Evolutionary conservation across 2,329 filamentous ascomycete species (phyloP), one percentile per base, ranked within the genome.

Genomic region (Pyricularia sp.): DNA sequence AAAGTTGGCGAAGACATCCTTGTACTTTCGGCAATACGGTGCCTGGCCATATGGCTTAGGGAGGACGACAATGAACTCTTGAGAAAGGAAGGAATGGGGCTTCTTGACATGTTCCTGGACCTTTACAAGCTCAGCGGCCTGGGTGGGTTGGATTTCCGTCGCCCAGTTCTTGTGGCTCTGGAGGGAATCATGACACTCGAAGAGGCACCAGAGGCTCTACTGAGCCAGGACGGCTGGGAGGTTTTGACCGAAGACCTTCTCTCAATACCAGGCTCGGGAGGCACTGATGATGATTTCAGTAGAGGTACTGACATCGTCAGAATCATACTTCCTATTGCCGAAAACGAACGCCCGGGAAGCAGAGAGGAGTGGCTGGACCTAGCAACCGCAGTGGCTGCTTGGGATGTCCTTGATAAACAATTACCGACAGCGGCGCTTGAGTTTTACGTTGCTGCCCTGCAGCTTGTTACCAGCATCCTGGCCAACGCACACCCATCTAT

Each of bases 51-150:
- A 23, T 92, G 90, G 90, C 78, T 91, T n/a, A 81, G 86, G 9
- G 89, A 92, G 71, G 89, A 92, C 69, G 88, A 91, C 59, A 87
- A 87, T 59, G 84, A 87, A 17, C 77, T 79, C 9, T 74, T 91
- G 58, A 79, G 87, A 12, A 83, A 80, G 66, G 85, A 89, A 73
- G 84, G 83, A 12, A 81, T 83, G 0, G 88, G 87, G 0, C 76
- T 91, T 66, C 83, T 82, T 70, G 89, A 91, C 72, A 84, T 91
- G 81, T 80, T 91, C 36, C 74, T 90, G 68, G 87, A 89, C 14
- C 78, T 91, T 0, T 91, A 91, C 75, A 79, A 79, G 1, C 28
- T 42, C 30, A 68, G 72, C 30, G 28, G 68, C 28, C 36, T 69
- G 23, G 69, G 72, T 4, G 76, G 73, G 55, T 77, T 86, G 1